A percentile compares a stretch with the other conserved stretches of the same genome.
These are phyloP conservation scores for Fusarium sp. DNA, from an alignment of 2,329 filamentous ascomycete genomes.

Conservation along the genomic window DNA sequence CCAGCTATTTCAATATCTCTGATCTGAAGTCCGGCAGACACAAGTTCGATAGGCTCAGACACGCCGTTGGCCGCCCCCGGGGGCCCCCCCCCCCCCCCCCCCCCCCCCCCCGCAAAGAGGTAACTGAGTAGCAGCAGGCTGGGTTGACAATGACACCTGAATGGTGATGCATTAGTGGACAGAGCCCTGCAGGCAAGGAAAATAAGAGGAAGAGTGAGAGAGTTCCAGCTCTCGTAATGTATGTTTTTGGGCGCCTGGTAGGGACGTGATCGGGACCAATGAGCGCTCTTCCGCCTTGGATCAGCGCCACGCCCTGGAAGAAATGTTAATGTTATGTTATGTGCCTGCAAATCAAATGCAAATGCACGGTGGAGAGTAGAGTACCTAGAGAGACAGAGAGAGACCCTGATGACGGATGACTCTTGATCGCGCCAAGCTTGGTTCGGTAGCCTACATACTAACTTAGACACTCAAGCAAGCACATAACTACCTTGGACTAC, in stretches of 20 bases:
- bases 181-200: slow-evolving; percentile 47
- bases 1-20: no score
- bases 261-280: slow-evolving; percentile 51
- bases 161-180: slow-evolving; percentile 53
- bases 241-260: slow-evolving; percentile 46
- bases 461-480: background rate
- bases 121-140: slow-evolving; percentile 11
- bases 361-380: slow-evolving; percentile 16
- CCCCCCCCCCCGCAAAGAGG: no score
- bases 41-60: no score
- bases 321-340: background rate
- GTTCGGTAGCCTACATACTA: no score
- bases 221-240: slow-evolving; percentile 40
- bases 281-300: slow-evolving; percentile 44
- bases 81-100: no score
- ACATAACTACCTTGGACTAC: no score
- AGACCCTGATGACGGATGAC: slow-evolving; percentile 37
- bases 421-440: slow-evolving; percentile 25
- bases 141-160: slow-evolving; percentile 36
- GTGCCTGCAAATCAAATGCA: slow-evolving; percentile 12
- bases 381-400: background rate
- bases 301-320: slow-evolving; percentile 48
- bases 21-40: no score
- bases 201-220: slow-evolving; percentile 44
- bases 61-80: no score